These are phyloP conservation scores for Lodderomyces pseudojiufengensis DNA, from an alignment of 1,139 yeast genomes.

Conservation along the genomic window DNA sequence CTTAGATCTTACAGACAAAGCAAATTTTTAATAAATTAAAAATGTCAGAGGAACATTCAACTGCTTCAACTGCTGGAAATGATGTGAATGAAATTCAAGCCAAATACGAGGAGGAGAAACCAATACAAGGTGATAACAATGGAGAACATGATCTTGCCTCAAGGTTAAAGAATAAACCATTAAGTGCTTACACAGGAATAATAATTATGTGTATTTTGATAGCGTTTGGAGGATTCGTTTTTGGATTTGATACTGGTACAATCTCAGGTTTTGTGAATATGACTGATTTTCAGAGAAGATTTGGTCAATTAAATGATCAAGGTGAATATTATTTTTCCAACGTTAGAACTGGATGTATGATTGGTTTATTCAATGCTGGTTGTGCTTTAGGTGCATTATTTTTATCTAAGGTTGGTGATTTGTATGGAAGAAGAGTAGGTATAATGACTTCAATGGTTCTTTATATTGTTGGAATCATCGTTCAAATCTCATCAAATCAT, in stretches of 20 bases:
- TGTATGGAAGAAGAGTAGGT: conserved; percentile 50
- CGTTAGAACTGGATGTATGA: conserved; percentile 51
- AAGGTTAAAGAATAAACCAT: conserved; percentile 9
- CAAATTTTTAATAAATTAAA: neutral
- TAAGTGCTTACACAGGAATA: conserved; percentile 9
- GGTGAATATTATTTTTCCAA: conserved; percentile 37
- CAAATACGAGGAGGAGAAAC: conserved; percentile 41
- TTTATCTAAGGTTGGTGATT: conserved; percentile 52
- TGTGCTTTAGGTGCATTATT: conserved; percentile 70
- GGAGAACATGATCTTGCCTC: conserved; percentile 2
- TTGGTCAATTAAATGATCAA: conserved; percentile 36
- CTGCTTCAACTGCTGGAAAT: conserved; percentile 48
- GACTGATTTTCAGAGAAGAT: conserved; percentile 46
- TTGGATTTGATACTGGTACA: conserved; percentile 76
- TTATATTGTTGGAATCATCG: conserved; percentile 47
- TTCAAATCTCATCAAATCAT: conserved; percentile 38
- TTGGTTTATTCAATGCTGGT: conserved; percentile 66
- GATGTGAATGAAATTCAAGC: conserved; percentile 73
- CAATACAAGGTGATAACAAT: conserved; percentile 1
- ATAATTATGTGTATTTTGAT: conserved; percentile 32
- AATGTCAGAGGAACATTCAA: conserved; percentile 11
- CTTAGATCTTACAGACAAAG: too few species aligned
- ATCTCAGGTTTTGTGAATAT: conserved; percentile 65
- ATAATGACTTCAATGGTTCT: conserved; percentile 42
- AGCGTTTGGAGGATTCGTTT: conserved; percentile 65